These are phyloP conservation scores for Cladosporium velox DNA, from an alignment of 2,329 filamentous ascomycete species.

Conservation along the genomic window DNA sequence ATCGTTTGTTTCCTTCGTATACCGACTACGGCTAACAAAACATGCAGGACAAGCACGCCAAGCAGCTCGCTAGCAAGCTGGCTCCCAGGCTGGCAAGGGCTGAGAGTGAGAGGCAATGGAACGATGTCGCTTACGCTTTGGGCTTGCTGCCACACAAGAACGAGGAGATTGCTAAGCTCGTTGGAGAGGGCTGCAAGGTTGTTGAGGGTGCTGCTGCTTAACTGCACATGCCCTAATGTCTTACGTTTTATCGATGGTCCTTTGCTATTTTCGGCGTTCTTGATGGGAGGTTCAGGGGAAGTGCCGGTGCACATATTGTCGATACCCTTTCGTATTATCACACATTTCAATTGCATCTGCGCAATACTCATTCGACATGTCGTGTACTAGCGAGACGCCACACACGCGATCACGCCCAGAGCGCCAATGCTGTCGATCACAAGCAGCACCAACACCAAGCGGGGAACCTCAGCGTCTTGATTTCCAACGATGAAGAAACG, in stretches of 20 bases:
- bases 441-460: not conserved
- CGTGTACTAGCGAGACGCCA: not conserved
- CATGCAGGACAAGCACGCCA: constrained; percentile 88
- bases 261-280: not conserved
- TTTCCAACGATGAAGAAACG: not conserved
- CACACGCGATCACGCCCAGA: not conserved
- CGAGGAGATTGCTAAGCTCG: constrained; percentile 78
- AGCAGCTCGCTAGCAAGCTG: constrained; percentile 88
- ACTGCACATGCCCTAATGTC: not conserved
- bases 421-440: not conserved
- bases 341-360: not conserved
- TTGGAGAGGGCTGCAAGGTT: constrained; percentile 70
- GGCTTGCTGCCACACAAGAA: constrained; percentile 90
- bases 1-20: not conserved
- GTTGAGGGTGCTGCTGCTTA: constrained; percentile 43
- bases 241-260: not conserved
- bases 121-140: constrained; percentile 90
- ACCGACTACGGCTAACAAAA: not conserved
- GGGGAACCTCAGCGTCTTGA: not conserved
- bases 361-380: not conserved
- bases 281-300: not conserved
- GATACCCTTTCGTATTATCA: constrained; percentile 18
- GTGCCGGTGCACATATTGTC: not conserved
- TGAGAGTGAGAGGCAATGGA: constrained; percentile 94
- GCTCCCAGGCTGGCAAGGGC: constrained; percentile 82